Base-by-base conservation (phyloP, 805 yeast genomes). In the Ogataea corticis region DNA sequence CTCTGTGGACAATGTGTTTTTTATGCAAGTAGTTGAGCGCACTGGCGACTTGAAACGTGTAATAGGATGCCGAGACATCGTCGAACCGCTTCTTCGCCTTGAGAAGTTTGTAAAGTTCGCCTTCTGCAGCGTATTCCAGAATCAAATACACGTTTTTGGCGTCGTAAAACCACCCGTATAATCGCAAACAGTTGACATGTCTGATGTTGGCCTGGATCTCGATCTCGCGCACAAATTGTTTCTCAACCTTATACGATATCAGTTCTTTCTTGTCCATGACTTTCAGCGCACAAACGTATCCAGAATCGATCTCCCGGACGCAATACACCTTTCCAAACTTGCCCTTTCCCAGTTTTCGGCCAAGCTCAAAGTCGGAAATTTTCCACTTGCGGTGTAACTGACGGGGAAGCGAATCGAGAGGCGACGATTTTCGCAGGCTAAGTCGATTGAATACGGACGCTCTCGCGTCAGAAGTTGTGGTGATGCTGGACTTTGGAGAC, bases 321-420 rank as follows among this genome's bases (percentile, higher is more conserved):
- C 96, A 87, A 65, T 89, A 91, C 1, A 94, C 98, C 57, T 80
- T 82, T 7, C 99, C 99, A 58, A 91, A 83, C 63, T 90, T 89
- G 6, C 99, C 99, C 61, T 87, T 89, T 0, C 98, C 99, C 39
- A 92, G 73, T 46, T 85, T 82, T 43, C 83, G 77, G 14, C 97
- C 98, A 34, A 92, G 76, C 55, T 90, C 96, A 66, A 92, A 92
- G 59, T 87, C 94, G 23, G 50, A 34, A 16, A 61, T 51, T 38
- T 54, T 59, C 67, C 67, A 64, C 14, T 49, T 43, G 35, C 45
- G 48, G 28, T 45, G 50, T 14, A 31, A 15, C 9, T 33, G 45
- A 27, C 39, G 44, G 4, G 54, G 51, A 23, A 43, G 41, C 5
- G 48, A 35, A n/a, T 47, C 54, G 25, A 38, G 32, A n/a, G 45